A percentile compares a stretch with the other conserved stretches of the same genome.
Evolutionary conservation across 2,329 filamentous ascomycete genomes (phyloP).

Genomic region (Penicillium vulpinum): DNA sequence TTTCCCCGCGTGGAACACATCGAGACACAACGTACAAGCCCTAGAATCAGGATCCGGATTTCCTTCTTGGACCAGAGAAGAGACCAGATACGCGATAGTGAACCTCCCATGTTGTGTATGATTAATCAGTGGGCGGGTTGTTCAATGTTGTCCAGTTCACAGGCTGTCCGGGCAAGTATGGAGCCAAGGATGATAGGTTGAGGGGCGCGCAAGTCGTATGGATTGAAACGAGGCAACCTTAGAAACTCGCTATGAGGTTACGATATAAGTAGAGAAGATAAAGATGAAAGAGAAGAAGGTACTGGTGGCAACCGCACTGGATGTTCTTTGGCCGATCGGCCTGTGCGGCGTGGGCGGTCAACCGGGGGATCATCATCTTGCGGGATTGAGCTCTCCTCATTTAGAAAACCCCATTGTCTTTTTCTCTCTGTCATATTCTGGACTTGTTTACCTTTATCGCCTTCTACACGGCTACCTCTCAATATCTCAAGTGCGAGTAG

Average conservation of each 20-base stretch:
- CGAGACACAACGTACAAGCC: constrained; percentile 65
- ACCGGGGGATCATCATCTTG: constrained; percentile 18
- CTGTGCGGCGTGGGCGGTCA: constrained; percentile 29
- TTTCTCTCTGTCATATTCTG: not conserved
- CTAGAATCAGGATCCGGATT: constrained; percentile 91
- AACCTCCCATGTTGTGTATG: constrained; percentile 53
- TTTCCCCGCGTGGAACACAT: constrained; percentile 14
- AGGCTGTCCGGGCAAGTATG: not conserved
- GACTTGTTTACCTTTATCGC: not conserved
- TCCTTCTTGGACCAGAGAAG: constrained; percentile 93
- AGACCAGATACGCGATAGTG: constrained; percentile 63
- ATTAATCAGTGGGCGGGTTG: constrained; percentile 1
- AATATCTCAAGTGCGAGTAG: not conserved
- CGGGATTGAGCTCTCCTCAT: constrained; percentile 15
- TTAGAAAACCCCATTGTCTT: constrained; percentile 6
- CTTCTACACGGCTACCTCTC: not conserved
- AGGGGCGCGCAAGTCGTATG: not conserved
- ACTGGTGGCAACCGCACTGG: constrained; percentile 25
- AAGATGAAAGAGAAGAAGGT: constrained; percentile 6
- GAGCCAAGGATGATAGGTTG: not conserved
- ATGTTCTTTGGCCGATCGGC: constrained; percentile 18
- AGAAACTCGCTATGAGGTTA: constrained; percentile 2
- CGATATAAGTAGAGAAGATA: constrained; percentile 7
- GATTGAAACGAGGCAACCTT: not conserved
- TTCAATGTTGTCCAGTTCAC: not conserved